Percentiles rank a stretch among this genome's conserved stretches.
These are phyloP conservation scores for Soucietia sequanensis DNA, from an alignment of 805 yeast genomes.

Conservation along the genomic window DNA sequence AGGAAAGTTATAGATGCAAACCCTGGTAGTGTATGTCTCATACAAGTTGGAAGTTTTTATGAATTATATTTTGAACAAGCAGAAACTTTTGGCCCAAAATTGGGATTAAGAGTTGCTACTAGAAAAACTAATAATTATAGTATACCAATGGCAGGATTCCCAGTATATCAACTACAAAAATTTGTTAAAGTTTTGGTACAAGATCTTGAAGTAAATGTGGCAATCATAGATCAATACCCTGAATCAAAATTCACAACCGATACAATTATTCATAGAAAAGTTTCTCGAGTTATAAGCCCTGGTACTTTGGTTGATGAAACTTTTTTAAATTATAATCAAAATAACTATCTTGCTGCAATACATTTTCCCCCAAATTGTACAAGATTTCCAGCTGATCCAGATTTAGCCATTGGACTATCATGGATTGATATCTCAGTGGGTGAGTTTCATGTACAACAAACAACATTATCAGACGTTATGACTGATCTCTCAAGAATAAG, in stretches of 20 bases:
- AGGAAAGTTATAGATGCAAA: constrained; percentile 31
- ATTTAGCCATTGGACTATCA: constrained; percentile 60
- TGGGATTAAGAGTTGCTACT: constrained; percentile 71
- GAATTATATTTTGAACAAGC: constrained; percentile 92
- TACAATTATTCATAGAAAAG: constrained; percentile 58
- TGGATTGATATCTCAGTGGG: constrained; percentile 94
- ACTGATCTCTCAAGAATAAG: constrained; percentile 73
- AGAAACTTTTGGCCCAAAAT: constrained; percentile 59
- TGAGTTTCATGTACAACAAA: constrained; percentile 65
- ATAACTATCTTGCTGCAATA: constrained; percentile 69
- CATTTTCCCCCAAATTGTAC: constrained; percentile 52
- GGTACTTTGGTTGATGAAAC: constrained; percentile 91
- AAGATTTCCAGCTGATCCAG: constrained; percentile 38
- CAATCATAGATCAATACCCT: constrained; percentile 69
- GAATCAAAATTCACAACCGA: constrained; percentile 16
- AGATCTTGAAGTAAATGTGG: constrained; percentile 69
- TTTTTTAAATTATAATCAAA: constrained; percentile 67
- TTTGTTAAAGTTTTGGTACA: constrained; percentile 74
- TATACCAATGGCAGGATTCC: constrained; percentile 91
- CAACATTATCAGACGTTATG: constrained; percentile 56
- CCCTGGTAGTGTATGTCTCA: constrained; percentile 42
- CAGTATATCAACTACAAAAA: constrained; percentile 64
- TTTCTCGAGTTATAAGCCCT: constrained; percentile 81
- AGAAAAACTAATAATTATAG: constrained; percentile 40
- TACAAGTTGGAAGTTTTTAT: constrained; percentile 85